Evolutionary conservation across 305 asterid species (phyloP), one percentile per base, ranked within the genome.

Genomic region (Ilex paraguariensis): DNA sequence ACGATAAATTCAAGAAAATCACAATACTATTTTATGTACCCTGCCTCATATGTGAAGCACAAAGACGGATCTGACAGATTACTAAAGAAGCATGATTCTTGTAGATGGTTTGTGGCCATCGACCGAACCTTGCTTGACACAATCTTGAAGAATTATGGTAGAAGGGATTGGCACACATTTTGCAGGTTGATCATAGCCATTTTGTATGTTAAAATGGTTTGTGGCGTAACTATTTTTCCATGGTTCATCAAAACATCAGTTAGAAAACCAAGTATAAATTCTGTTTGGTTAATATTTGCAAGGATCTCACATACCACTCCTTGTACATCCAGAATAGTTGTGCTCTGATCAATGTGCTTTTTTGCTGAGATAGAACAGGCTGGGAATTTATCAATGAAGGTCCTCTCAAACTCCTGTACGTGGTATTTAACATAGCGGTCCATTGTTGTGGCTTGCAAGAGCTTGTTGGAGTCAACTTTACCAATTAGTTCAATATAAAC

Each of bases 301-400:
- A 3, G 57, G n/a, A 52, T n/a, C 56, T 16, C 28, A 63, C 68
- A 15, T 63, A 63, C 68, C 68, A 63, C 53, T 63, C 68, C 68
- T 17, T 63, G 61, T 46, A 63, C 68, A 63, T 63, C 68, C 39
- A 63, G 46, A 44, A 63, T 63, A 45, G 68, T 63, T 16, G 68
- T 63, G 60, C 68, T 63, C 54, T 63, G 68, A 40, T 63, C 68
- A 63, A 63, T 55, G 54, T 63, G 68, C 15, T 63, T 63, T 30
- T 36, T 54, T 1, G 68, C 54, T 15, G 68, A 21, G 31, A 63
- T 40, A 6, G 68, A 63, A 13, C 68, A 63, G 36, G 68, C 68
- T 13, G 68, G 68, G 42, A 63, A 54, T 59, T 63, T 63, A 28
- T 63, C 68, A 45, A 10, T 40, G 39, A 63, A 63, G 54, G 68